Evolutionary conservation across 768 basidiomycete species (phyloP).

Genomic region (Lactarius psammicola): DNA sequence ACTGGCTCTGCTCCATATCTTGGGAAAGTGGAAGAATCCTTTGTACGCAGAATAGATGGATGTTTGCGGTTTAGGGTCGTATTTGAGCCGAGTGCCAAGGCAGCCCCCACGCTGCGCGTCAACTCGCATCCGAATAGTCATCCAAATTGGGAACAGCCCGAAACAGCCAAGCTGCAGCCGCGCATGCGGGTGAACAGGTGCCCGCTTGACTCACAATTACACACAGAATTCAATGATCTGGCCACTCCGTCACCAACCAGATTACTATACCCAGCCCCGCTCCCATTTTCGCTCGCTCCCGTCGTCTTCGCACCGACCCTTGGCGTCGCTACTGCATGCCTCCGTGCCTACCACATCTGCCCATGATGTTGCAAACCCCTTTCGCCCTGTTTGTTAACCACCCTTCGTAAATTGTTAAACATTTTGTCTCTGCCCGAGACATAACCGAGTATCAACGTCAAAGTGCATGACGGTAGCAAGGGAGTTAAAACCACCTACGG

Average conservation of each 20-base stretch:
- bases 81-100: background rate
- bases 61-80: background rate
- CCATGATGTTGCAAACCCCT: no score
- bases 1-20: background rate
- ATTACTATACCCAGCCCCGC: no score
- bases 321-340: no score
- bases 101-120: no score
- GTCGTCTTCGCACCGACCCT: no score
- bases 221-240: no score
- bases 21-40: background rate
- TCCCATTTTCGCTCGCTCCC: no score
- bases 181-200: no score
- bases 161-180: no score
- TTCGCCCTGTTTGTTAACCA: background rate
- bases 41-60: background rate
- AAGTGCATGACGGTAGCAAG: background rate
- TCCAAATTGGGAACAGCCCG: background rate
- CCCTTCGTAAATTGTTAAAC: background rate
- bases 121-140: background rate
- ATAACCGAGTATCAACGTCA: background rate
- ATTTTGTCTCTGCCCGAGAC: background rate
- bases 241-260: no score
- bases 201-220: no score
- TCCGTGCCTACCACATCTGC: no score
- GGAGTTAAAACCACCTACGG: slow-evolving; percentile 43